Percentiles rank a stretch among this genome's conserved stretches.
Conservation (phyloP, 768 basidiomycete species). For the Austroboletus festivus region DNA sequence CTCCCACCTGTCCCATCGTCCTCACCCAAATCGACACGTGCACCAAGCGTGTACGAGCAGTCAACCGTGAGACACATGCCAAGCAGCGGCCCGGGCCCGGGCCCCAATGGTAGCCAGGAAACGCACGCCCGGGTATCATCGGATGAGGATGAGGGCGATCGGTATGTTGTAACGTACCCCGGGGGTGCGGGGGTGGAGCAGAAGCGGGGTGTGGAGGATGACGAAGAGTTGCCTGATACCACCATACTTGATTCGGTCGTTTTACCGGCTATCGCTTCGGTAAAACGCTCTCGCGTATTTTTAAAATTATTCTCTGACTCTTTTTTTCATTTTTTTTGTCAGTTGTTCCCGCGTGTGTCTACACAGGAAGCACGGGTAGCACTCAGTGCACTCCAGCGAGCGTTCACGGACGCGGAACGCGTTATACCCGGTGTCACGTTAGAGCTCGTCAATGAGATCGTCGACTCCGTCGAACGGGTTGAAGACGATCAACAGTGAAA, state of each 20-base stretch:
- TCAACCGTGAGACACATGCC: conserved; percentile 67
- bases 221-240: conserved; percentile 62
- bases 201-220: conserved; percentile 48
- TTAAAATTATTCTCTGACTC: conserved; percentile 6
- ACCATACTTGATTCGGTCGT: conserved; percentile 97
- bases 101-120: conserved; percentile 27
- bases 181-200: conserved; percentile 37
- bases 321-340: conserved; percentile 3
- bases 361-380: conserved; percentile 89
- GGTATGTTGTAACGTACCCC: conserved; percentile 50
- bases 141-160: conserved; percentile 64
- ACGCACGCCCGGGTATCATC: conserved; percentile 45
- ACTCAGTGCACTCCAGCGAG: conserved; percentile 81
- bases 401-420: conserved; percentile 92
- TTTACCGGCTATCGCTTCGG: conserved; percentile 93
- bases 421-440: conserved; percentile 93
- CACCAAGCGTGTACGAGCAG: conserved; percentile 46
- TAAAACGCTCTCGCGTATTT: conserved; percentile 37
- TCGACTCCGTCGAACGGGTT: conserved; percentile 88
- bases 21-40: conserved; percentile 32
- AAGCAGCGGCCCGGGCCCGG: conserved; percentile 20
- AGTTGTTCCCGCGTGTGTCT: conserved; percentile 91
- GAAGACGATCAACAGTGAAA: conserved; percentile 57
- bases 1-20: conserved; percentile 56
- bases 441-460: conserved; percentile 92